phyloP scores from a whole-genome alignment of 2,329 filamentous ascomycete genomes.

The Penicillium hordei region DNA sequence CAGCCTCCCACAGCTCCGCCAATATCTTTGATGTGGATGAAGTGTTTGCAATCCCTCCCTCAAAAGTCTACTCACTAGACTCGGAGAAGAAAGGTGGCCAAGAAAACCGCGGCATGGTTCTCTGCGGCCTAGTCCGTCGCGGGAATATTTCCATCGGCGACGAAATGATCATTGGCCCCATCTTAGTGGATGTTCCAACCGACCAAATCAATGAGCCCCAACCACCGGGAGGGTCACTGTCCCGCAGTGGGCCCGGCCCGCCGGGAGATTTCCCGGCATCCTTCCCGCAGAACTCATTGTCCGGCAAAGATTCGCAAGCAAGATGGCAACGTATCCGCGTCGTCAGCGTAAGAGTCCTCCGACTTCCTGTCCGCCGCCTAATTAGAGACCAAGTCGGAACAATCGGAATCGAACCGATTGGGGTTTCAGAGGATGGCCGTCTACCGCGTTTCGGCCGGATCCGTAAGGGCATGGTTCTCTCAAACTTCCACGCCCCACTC shows the following conservation, averaged over 20 bases:
- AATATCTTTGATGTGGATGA: conserved; percentile 89
- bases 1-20: conserved; percentile 51
- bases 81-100: conserved; percentile 43
- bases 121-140: conserved; percentile 81
- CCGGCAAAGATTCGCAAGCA: conserved; percentile 54
- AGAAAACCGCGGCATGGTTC: conserved; percentile 63
- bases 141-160: conserved; percentile 77
- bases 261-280: conserved; percentile 38
- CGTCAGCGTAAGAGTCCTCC: conserved; percentile 82
- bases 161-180: conserved; percentile 75
- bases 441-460: conserved; percentile 43
- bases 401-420: conserved; percentile 64
- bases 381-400: conserved; percentile 84
- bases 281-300: conserved; percentile 28
- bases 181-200: conserved; percentile 50
- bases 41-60: conserved; percentile 72
- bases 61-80: conserved; percentile 53
- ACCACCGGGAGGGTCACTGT: conserved; percentile 24
- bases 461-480: conserved; percentile 80
- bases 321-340: conserved; percentile 82
- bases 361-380: conserved; percentile 75
- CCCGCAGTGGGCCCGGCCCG: conserved; percentile 32
- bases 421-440: conserved; percentile 21
- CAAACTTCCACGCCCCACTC: conserved; percentile 58
- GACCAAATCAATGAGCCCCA: conserved; percentile 49